Base-by-base conservation (phyloP, 805 yeast genomes). In the Lachancea nothofagi region DNA sequence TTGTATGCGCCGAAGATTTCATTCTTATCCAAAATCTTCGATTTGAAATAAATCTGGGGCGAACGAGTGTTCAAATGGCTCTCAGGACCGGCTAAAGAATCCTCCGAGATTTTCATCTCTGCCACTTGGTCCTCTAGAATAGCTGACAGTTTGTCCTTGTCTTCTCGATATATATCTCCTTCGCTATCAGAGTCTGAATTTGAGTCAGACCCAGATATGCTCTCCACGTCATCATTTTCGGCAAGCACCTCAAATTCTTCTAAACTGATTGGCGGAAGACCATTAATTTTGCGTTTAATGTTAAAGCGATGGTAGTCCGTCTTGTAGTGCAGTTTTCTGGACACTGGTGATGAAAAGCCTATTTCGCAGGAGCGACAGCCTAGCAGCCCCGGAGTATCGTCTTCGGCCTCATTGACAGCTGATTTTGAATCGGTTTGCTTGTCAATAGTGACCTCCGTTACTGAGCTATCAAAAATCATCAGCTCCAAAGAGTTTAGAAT, bases 1-100 rank as follows among this genome's bases (percentile, higher is more conserved):
- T 86, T 88, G 61, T 80, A 88, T 0, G 77, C 66, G 0, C 87
- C 88, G 47, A 83, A 72, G 2, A 78, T 76, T 42, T 71, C 70
- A 4, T 61, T 62, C 0, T 61, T 51, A 1, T 74, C 69, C 12
- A 81, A 42, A 3, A 67, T 40, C 0, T 61, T 42, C 1, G 86
- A 75, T 42, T 71, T 67, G 55, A 81, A 80, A 29, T 75, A 64
- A 1, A 85, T 69, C 38, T 64, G 75, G 0, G 96, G 88, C 0
- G 94, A 78, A 49, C 78, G 75, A 0, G 90, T 79, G 41, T 81
- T 77, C 44, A 83, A 53, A 52, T 71, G 77, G 52, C 81, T 72
- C 26, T 70, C 61, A 20, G 61, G 59, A 13, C 54, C 62, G 12
- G 62, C 65, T 1, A 54, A 61, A 2, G 51, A 57, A 2, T 51